Percentiles rank a stretch among this genome's conserved stretches.
Evolutionary conservation across 2,329 filamentous ascomycete species (phyloP).

Genomic region (Colletotrichum cereale): DNA sequence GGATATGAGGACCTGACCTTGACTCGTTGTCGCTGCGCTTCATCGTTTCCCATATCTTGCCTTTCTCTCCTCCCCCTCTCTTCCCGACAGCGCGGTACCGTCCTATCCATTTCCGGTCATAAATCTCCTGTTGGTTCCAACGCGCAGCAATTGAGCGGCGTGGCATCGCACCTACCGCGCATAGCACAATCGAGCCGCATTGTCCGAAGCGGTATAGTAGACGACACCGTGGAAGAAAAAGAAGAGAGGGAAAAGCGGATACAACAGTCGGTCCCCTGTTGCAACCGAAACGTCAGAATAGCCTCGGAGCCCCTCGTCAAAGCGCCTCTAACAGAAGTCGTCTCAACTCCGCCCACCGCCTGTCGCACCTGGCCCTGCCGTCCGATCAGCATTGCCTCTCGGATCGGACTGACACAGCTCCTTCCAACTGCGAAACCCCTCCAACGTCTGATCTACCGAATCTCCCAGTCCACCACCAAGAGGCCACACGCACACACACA

Average conservation of each 20-base stretch:
- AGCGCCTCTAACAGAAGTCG: slow-evolving; percentile 59
- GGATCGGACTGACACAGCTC: slow-evolving; percentile 41
- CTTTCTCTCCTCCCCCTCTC: neutral
- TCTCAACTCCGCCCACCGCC: slow-evolving; percentile 55
- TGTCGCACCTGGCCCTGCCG: slow-evolving; percentile 45
- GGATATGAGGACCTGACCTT: slow-evolving; percentile 29
- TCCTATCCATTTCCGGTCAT: slow-evolving; percentile 12
- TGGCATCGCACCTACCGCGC: slow-evolving; percentile 1
- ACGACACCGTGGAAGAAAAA: neutral
- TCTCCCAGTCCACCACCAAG: slow-evolving; percentile 30
- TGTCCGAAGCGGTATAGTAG: neutral
- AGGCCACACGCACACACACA: too few relatives aligned
- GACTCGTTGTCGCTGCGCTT: slow-evolving; percentile 16
- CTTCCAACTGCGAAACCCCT: slow-evolving; percentile 57
- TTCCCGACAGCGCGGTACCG: slow-evolving; percentile 32
- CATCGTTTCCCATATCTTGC: slow-evolving; percentile 24
- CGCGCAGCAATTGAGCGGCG: neutral
- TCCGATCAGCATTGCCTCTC: slow-evolving; percentile 45
- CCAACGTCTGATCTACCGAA: slow-evolving; percentile 59
- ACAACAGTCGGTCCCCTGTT: slow-evolving; percentile 47
- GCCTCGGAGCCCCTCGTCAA: slow-evolving; percentile 53
- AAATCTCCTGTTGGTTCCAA: slow-evolving; percentile 15
- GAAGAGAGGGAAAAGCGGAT: neutral
- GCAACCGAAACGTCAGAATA: slow-evolving; percentile 53
- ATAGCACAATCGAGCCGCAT: slow-evolving; percentile 13